phyloP scores from a whole-genome alignment of 371 early-diverging fungal genomes.

The Blakeslea trispora region DNA sequence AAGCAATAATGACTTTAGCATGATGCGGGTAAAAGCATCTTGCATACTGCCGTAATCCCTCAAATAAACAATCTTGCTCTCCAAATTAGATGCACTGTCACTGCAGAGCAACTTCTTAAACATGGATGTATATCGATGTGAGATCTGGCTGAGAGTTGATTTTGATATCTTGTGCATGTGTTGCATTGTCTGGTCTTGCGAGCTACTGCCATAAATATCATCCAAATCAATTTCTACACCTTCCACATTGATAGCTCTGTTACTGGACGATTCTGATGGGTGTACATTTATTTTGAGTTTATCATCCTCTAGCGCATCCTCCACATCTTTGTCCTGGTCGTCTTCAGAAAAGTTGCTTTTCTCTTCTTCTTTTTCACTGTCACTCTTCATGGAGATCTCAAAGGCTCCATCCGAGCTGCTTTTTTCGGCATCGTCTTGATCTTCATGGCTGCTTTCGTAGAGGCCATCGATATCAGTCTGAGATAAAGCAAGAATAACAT shows the following conservation, averaged over 20 bases:
- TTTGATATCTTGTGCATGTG: constrained; percentile 9
- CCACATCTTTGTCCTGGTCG: constrained; percentile 3
- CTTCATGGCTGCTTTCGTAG: not conserved
- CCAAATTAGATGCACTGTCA: constrained; percentile 4
- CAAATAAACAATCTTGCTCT: constrained; percentile 43
- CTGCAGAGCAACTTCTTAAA: constrained; percentile 16
- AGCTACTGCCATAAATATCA: constrained; percentile 1
- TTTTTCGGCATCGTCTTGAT: constrained; percentile 9
- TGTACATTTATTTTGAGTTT: constrained; percentile 9
- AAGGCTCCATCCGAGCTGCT: constrained; percentile 3
- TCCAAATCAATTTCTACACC: constrained; percentile 12
- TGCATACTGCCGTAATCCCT: constrained; percentile 53
- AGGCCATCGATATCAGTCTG: constrained; percentile 5
- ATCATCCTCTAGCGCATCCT: constrained; percentile 2
- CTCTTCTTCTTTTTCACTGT: constrained; percentile 11
- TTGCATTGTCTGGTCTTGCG: not conserved
- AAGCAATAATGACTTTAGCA: constrained; percentile 40
- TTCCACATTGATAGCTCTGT: not conserved
- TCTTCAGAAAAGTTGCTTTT: not conserved
- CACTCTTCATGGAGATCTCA: constrained; percentile 9
- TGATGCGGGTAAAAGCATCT: constrained; percentile 34
- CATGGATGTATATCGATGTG: constrained; percentile 18
- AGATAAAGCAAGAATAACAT: constrained; percentile 21
- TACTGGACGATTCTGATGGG: not conserved
- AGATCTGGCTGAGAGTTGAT: constrained; percentile 8